Base-by-base conservation (phyloP, 2,329 filamentous ascomycete genomes). In the Rhynchosporium agropyri region DNA sequence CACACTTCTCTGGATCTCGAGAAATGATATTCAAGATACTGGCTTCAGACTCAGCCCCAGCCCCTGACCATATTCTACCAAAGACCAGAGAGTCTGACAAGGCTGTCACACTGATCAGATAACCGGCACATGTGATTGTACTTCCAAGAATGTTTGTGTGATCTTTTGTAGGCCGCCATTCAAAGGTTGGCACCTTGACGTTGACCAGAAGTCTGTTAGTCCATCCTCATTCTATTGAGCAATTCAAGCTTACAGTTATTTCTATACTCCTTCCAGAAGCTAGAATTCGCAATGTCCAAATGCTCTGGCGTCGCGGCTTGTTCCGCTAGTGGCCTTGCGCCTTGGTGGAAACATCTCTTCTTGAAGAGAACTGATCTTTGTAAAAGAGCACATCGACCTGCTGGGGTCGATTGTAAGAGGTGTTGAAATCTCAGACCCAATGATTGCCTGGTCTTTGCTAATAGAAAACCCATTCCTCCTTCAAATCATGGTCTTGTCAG, bases 21-120 rank as follows among this genome's bases (percentile, higher is more conserved):
- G 50, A 60, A 10, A 67, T 36, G 12, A 66, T 54, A 45, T 73
- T 70, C 4, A 86, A 74, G 9, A 74, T 78, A 59, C 67, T 78
- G 78, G 31, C 76, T 76, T 42, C 86, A 73, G 57, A n/a, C 13
- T 45, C 36, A 3, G 51, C 20, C 3, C 13, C 26, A 9, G 15
- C 6, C 13, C 64, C 63, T 48, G 62, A 60, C 29, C 40, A 42
- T 45, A 74, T 29, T 40, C 88, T 82, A 54, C 87, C 87, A 72
- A 97, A 97, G 1, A 84, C 84, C 26, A 96, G 78, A 45, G 83
- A 85, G 60, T 87, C 87, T 33, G 86, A 86, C 28, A 92, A 79
- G 69, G 90, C 85, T 65, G 85, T 83, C 36, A 86, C 82, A 64
- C 85, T 85, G 31, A 86, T 85, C 0, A 97, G 76, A 69, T 93